phyloP scores from a whole-genome alignment of 768 basidiomycete species.

The Amanita rubescens region DNA sequence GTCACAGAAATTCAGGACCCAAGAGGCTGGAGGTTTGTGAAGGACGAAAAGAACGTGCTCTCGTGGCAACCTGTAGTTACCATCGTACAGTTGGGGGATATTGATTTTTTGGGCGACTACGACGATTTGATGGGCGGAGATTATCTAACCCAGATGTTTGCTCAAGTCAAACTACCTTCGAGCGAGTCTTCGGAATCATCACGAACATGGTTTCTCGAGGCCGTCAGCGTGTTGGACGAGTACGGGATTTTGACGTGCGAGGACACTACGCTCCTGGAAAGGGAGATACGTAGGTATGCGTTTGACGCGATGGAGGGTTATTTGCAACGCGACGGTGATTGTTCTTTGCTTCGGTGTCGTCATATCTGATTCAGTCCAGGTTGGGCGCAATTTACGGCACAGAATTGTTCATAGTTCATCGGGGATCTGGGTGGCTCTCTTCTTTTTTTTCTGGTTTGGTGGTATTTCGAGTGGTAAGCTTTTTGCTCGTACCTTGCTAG shows the following conservation, averaged over 20 bases:
- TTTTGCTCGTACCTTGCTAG: neutral
- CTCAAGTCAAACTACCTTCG: conserved; percentile 32
- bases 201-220: conserved; percentile 42
- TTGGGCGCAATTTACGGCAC: conserved; percentile 1
- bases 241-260: conserved; percentile 41
- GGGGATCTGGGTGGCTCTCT: too few species aligned
- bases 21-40: conserved; percentile 33
- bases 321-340: conserved; percentile 34
- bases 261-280: conserved; percentile 40
- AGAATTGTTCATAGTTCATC: neutral
- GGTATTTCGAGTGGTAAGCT: neutral
- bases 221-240: conserved; percentile 38
- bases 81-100: conserved; percentile 35
- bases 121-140: conserved; percentile 36
- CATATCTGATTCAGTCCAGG: neutral
- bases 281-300: conserved; percentile 38
- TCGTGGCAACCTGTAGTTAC: conserved; percentile 36
- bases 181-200: conserved; percentile 32
- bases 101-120: conserved; percentile 34
- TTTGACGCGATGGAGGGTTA: conserved; percentile 45
- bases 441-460: neutral
- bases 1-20: conserved; percentile 28
- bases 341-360: neutral
- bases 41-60: conserved; percentile 29
- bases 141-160: conserved; percentile 36